Evolutionary conservation across 768 basidiomycete genomes (phyloP), one percentile per base, ranked within the genome.

Genomic region (Russula sp.): DNA sequence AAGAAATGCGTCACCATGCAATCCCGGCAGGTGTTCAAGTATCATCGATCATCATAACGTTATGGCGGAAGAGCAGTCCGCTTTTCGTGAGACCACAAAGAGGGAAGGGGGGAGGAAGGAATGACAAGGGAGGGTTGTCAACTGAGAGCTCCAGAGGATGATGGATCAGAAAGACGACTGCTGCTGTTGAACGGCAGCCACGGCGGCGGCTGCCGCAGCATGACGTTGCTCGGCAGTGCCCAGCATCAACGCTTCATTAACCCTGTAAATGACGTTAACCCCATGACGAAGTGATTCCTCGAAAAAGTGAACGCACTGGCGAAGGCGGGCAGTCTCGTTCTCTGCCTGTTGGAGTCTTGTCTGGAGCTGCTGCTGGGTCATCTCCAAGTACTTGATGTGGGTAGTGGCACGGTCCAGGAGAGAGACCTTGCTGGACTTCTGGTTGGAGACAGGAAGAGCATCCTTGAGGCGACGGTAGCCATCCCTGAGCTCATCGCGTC

Each of bases 361-460:
- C 79, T 90, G 88, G 67, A 88, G 77, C 69, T 88, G 84, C 61
- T 80, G 81, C 66, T 85, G 86, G 68, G 86, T 84, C 72, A 86
- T 83, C 78, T 93, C 90, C 69, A 94, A 86, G 68, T 90, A 86
- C 76, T 85, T 83, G 78, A 95, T 88, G 75, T 94, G 90, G 56
- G 83, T 85, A 66, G 89, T 90, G 45, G 92, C 87, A 70, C 93
- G 85, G 70, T 95, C 93, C 68, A 96, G 82, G 59, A 95, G 78
- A 65, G 86, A 90, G 56, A 93, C 89, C 77, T 96, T 96, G 82
- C 88, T 91, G 10, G 90, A 86, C 80, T 93, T 91, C 81, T 94
- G 91, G 78, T 92, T 93, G 50, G 87, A 89, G 62, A 86, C 80
- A 34, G 93, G 93, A 68, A 96, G 85, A 59, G 86, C 87, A 69